Percentiles rank a stretch among this genome's conserved stretches.
These are phyloP conservation scores for Paraglomus occultum DNA, from an alignment of 192 early-diverging fungal genomes.

Conservation along the genomic window DNA sequence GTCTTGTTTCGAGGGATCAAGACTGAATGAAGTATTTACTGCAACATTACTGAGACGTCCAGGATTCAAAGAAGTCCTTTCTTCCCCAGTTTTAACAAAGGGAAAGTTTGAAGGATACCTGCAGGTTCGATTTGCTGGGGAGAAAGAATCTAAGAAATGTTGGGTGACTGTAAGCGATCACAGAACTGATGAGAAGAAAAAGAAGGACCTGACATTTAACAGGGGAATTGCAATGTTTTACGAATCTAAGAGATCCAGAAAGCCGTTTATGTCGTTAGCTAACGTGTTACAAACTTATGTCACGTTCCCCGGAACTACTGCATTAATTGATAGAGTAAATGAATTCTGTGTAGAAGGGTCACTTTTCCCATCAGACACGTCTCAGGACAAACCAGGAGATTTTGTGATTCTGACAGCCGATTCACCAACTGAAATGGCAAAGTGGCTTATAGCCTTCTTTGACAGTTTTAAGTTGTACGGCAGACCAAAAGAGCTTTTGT, in stretches of 20 bases:
- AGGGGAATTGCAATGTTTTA: conserved; percentile 54
- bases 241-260: conserved; percentile 49
- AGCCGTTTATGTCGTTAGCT: conserved; percentile 46
- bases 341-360: conserved; percentile 44
- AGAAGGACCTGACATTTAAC: conserved; percentile 37
- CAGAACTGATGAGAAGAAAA: conserved; percentile 50
- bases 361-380: conserved; percentile 24
- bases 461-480: conserved; percentile 50
- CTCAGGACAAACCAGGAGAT: conserved; percentile 17
- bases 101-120: conserved; percentile 55
- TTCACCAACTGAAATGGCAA: conserved; percentile 36
- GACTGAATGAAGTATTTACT: conserved; percentile 76
- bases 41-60: conserved; percentile 47
- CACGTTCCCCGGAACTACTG: conserved; percentile 49
- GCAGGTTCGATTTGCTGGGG: conserved; percentile 52
- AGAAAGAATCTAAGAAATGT: conserved; percentile 46
- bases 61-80: conserved; percentile 44
- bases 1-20: conserved; percentile 70
- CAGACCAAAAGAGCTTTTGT: conserved; percentile 35
- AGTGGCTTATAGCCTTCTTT: conserved; percentile 43
- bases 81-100: conserved; percentile 51
- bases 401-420: conserved; percentile 35
- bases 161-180: conserved; percentile 55
- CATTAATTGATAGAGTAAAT: conserved; percentile 39
- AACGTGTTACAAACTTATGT: conserved; percentile 58